Conservation (phyloP, 768 basidiomycete species). For the Mycena latifolia region DNA sequence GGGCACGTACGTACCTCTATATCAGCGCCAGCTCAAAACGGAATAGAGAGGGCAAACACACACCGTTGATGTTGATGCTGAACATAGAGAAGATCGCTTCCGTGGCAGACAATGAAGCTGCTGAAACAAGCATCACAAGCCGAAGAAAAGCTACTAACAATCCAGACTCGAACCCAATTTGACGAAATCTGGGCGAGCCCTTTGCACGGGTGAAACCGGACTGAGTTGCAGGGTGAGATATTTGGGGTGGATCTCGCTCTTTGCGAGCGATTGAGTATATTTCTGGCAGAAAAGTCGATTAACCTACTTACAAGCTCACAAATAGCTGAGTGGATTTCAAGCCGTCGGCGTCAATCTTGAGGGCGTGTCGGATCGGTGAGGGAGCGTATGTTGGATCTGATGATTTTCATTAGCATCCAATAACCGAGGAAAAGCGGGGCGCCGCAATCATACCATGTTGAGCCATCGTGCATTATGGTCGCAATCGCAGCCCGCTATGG, state of each 20-base stretch:
- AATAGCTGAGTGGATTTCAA: constrained; percentile 29
- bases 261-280: too few species aligned
- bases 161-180: constrained; percentile 43
- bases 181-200: constrained; percentile 26
- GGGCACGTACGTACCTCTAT: too few species aligned
- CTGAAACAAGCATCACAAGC: constrained; percentile 44
- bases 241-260: constrained; percentile 36
- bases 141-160: constrained; percentile 34
- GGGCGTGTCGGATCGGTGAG: constrained; percentile 30
- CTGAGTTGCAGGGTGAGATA: constrained; percentile 48
- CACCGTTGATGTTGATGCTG: constrained; percentile 57
- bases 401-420: background rate
- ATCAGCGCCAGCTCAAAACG: too few species aligned
- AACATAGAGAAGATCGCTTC: constrained; percentile 53
- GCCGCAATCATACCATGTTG: constrained; percentile 31
- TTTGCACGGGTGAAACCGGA: constrained; percentile 45
- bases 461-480: constrained; percentile 44
- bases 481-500: constrained; percentile 48
- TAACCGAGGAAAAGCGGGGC: background rate
- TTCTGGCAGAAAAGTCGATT: too few species aligned
- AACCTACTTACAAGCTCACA: constrained; percentile 33
- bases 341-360: constrained; percentile 35
- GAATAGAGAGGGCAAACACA: constrained; percentile 21
- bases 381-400: background rate
- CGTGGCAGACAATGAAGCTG: constrained; percentile 40